phyloP scores from a whole-genome alignment of 306 rosid genomes.

The Cajanus cajan region DNA sequence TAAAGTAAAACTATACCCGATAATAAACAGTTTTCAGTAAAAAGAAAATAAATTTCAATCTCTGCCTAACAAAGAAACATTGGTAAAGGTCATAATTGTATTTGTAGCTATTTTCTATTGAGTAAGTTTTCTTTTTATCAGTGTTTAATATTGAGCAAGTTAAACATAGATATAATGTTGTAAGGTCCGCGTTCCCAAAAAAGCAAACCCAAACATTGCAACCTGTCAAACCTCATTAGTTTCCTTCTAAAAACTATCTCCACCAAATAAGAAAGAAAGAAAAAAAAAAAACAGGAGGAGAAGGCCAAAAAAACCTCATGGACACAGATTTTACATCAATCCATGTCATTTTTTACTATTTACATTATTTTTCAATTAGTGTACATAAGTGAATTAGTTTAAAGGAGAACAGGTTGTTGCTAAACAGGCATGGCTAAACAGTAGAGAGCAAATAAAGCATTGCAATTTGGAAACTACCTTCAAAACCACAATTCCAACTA shows the following conservation, averaged over 20 bases:
- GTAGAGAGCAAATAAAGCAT: constrained; percentile 1
- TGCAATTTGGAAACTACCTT: constrained; percentile 55
- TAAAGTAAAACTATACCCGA: neutral
- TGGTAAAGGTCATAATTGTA: neutral
- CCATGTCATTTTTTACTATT: no score
- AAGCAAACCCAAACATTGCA: neutral
- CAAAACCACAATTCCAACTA: constrained; percentile 97
- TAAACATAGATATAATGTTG: neutral
- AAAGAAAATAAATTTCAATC: constrained; percentile 8
- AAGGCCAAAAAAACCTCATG: no score
- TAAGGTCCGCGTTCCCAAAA: neutral
- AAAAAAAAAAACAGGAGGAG: no score
- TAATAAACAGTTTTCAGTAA: constrained; percentile 6
- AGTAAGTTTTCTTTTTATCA: no score
- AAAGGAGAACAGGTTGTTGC: neutral
- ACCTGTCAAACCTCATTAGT: no score
- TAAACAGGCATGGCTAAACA: neutral
- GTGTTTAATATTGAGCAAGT: neutral
- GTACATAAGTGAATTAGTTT: no score
- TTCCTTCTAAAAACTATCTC: no score
- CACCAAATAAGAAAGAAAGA: no score
- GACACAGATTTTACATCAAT: no score
- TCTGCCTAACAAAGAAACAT: neutral
- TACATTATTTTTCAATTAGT: no score
- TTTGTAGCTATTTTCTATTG: neutral